phyloP scores from a whole-genome alignment of 2,329 filamentous ascomycete genomes.

The Alternaria brassicae region DNA sequence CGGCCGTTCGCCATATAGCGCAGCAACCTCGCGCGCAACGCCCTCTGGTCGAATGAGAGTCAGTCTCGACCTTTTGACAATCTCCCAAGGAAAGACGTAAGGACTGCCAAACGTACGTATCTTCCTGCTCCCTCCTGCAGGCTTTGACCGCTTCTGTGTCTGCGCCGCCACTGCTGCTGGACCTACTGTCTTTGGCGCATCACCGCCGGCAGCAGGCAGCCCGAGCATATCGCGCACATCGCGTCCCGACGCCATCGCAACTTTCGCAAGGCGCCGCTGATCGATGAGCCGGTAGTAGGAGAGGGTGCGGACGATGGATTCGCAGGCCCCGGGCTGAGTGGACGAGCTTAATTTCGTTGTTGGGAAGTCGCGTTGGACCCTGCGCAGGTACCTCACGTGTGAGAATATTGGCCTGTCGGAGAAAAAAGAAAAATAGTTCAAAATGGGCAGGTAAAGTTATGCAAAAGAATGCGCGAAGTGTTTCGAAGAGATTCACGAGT shows the following conservation, averaged over 20 bases:
- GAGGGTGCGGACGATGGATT: constrained; percentile 36
- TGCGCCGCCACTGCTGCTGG: constrained; percentile 17
- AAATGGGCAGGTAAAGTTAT: constrained; percentile 4
- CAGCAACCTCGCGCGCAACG: constrained; percentile 52
- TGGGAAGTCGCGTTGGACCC: constrained; percentile 21
- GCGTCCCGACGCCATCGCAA: constrained; percentile 49
- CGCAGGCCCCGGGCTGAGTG: constrained; percentile 32
- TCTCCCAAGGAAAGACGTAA: constrained; percentile 25
- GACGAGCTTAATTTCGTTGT: constrained; percentile 24
- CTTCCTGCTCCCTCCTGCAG: constrained; percentile 60
- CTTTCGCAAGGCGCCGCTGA: constrained; percentile 25
- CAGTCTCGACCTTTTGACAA: constrained; percentile 31
- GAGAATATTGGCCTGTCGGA: constrained; percentile 5
- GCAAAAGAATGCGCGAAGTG: constrained; percentile 10
- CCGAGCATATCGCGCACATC: constrained; percentile 91
- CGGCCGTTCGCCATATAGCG: constrained; percentile 51
- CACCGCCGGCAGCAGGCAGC: constrained; percentile 64
- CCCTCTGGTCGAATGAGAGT: constrained; percentile 42
- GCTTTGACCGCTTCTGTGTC: constrained; percentile 78
- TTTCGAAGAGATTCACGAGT: constrained; percentile 1
- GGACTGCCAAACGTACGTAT: constrained; percentile 54
- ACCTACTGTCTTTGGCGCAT: constrained; percentile 49
- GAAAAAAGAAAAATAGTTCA: background rate
- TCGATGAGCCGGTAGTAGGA: constrained; percentile 25
- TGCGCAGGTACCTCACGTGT: constrained; percentile 21